Base-by-base conservation (phyloP, 2,329 filamentous ascomycete species). In the Alternaria ventricosa region DNA sequence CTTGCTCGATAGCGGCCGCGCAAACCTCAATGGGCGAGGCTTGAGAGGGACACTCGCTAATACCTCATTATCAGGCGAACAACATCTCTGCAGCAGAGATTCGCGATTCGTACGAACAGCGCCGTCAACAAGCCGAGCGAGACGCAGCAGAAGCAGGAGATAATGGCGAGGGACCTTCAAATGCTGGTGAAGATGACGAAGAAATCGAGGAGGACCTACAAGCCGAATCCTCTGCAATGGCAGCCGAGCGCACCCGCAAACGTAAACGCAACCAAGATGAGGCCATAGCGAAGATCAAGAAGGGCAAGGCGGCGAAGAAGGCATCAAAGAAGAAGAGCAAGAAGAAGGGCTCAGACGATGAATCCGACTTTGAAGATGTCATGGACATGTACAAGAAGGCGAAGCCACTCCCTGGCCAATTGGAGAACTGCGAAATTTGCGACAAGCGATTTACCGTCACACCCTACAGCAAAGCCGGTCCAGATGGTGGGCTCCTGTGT, bases 361-460 rank as follows among this genome's bases (percentile, higher is more conserved):
- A 84, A 45, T 79, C 79, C 0, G 81, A 82, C 45, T 82, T 82
- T 36, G 84, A 85, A 27, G 83, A 84, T 61, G 80, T 85, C 61
- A 77, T 81, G 51, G 82, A 86, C 56, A 86, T 88, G 80, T 84
- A 87, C 76, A 84, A 86, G 70, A 88, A 88, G 70, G 72, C 80
- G 13, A 83, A 83, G 30, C 89, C 90, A 2, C 78, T 90, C n/a
- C 92, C 93, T 2, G 94, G 93, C 3, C 95, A 98, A 79, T 88
- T 95, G 75, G 93, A 92, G 67, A 94, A 97, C 69, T 98, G 95
- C 76, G 93, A 92, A 66, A 82, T 90, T 4, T 98, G 95, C 78
- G 86, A 87, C 46, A 97, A 96, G 78, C 89, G 94, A 41, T 98
- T 98, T 75, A 97, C 93, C 0, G 94, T 98, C 47, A 97, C 95